These are phyloP conservation scores for Lolium perenne DNA, from an alignment of 176 grass and related monocot species.

Conservation along the genomic window DNA sequence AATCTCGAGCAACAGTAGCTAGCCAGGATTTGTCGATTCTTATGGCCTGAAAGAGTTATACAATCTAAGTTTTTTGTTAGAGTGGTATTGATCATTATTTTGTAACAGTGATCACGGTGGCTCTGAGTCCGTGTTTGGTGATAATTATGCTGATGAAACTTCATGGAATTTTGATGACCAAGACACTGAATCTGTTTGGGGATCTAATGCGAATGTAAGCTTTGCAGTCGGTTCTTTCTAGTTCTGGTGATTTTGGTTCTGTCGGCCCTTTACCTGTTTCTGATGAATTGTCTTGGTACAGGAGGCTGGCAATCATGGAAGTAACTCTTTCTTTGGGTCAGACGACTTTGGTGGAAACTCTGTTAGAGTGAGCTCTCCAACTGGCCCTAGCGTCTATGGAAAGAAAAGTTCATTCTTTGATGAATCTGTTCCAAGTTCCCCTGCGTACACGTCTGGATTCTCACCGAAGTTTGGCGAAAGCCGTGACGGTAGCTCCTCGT, in stretches of 20 bases:
- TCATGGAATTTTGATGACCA: slow-evolving; percentile 94
- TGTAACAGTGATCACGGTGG: slow-evolving; percentile 72
- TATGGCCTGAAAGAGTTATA: neutral
- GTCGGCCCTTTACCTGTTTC: slow-evolving; percentile 6
- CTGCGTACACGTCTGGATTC: slow-evolving; percentile 76
- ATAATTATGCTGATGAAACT: slow-evolving; percentile 83
- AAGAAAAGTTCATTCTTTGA: slow-evolving; percentile 89
- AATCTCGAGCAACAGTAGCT: slow-evolving; percentile 24
- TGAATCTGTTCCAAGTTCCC: slow-evolving; percentile 94
- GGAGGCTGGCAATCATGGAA: slow-evolving; percentile 63
- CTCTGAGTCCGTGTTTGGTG: slow-evolving; percentile 91
- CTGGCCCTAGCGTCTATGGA: slow-evolving; percentile 57
- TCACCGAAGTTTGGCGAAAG: slow-evolving; percentile 67
- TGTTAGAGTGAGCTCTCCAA: slow-evolving; percentile 61
- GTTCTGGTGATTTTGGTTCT: slow-evolving; percentile 5
- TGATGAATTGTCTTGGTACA: slow-evolving; percentile 54
- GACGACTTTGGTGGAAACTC: slow-evolving; percentile 66
- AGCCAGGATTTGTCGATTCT: neutral
- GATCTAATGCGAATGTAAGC: slow-evolving; percentile 71
- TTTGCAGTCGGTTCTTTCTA: slow-evolving; percentile 37
- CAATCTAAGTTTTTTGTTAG: neutral
- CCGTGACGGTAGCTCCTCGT: slow-evolving; percentile 57
- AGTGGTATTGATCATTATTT: slow-evolving; percentile 41
- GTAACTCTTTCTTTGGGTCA: slow-evolving; percentile 81
- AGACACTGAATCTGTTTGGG: slow-evolving; percentile 96